These are phyloP conservation scores for Colletotrichum truncatum DNA, from an alignment of 2,329 filamentous ascomycete genomes.

Conservation along the genomic window DNA sequence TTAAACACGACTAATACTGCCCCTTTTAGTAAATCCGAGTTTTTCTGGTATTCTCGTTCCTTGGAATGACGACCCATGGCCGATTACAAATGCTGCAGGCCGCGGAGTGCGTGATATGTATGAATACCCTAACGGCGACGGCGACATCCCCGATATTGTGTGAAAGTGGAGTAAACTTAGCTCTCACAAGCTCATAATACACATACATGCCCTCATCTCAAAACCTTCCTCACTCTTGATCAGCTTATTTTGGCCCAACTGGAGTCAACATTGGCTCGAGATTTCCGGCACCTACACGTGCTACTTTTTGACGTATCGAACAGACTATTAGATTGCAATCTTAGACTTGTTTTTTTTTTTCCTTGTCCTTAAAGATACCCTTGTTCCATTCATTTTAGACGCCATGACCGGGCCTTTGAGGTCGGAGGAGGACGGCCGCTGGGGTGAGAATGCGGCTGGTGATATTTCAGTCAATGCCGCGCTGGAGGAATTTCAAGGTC, in stretches of 20 bases:
- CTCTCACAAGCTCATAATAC: slow-evolving; percentile 9
- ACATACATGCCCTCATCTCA: background rate
- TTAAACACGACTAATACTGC: background rate
- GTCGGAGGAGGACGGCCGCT: slow-evolving; percentile 34
- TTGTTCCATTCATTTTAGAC: background rate
- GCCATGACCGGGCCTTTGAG: background rate
- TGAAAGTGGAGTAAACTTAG: slow-evolving; percentile 6
- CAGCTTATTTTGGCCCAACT: background rate
- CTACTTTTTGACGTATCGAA: background rate
- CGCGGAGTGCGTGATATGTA: background rate
- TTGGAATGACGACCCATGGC: background rate
- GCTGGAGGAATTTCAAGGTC: slow-evolving; percentile 32
- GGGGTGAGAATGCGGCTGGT: slow-evolving; percentile 36
- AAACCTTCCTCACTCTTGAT: background rate
- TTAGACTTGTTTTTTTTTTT: background rate
- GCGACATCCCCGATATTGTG: background rate
- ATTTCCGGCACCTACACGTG: background rate
- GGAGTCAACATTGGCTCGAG: background rate
- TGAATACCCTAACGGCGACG: background rate
- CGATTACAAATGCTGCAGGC: slow-evolving; percentile 19
- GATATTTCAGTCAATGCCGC: slow-evolving; percentile 32
- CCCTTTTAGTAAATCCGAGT: background rate
- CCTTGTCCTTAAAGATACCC: too few relatives aligned
- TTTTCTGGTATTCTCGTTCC: background rate
- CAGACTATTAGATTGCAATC: background rate